Conservation (phyloP, 768 basidiomycete species). For the Phlebiopsis gigantea region DNA sequence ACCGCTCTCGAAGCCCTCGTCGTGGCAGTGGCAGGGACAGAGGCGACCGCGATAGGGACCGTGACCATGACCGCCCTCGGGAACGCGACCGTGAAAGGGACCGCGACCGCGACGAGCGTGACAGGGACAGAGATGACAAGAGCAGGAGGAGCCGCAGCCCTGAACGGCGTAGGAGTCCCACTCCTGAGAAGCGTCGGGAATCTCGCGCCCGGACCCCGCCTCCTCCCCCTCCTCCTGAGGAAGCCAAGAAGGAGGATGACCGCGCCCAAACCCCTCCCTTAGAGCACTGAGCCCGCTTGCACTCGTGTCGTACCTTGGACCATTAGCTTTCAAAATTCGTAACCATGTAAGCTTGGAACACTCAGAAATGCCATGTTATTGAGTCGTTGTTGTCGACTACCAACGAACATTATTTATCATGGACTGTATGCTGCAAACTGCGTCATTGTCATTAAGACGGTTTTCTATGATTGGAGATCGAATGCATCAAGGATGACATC, state of each 20-base stretch:
- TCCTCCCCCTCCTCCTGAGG: constrained; percentile 36
- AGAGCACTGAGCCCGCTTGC: constrained; percentile 25
- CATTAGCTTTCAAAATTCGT: neutral
- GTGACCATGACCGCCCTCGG: constrained; percentile 30
- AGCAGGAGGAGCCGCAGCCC: constrained; percentile 46
- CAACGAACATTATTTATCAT: neutral
- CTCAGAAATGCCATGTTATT: neutral
- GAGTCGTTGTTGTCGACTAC: constrained; percentile 1
- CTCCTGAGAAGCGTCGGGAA: constrained; percentile 38
- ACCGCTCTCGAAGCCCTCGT: constrained; percentile 23
- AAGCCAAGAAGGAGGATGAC: constrained; percentile 41
- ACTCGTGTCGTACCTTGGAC: neutral
- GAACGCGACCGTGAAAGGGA: constrained; percentile 33
- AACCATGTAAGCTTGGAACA: neutral
- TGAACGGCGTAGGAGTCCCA: constrained; percentile 40
- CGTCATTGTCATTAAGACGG: too few relatives aligned
- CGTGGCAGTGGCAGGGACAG: constrained; percentile 27
- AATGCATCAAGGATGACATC: too few relatives aligned
- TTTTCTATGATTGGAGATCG: too few relatives aligned
- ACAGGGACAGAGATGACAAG: constrained; percentile 32
- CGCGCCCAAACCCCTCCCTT: constrained; percentile 57
- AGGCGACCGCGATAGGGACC: constrained; percentile 28
- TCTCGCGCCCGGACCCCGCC: constrained; percentile 55
- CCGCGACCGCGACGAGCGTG: constrained; percentile 27
- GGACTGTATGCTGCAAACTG: neutral